Conservation (phyloP, 108 stramenopile species). For the Nitzschia sp. region DNA sequence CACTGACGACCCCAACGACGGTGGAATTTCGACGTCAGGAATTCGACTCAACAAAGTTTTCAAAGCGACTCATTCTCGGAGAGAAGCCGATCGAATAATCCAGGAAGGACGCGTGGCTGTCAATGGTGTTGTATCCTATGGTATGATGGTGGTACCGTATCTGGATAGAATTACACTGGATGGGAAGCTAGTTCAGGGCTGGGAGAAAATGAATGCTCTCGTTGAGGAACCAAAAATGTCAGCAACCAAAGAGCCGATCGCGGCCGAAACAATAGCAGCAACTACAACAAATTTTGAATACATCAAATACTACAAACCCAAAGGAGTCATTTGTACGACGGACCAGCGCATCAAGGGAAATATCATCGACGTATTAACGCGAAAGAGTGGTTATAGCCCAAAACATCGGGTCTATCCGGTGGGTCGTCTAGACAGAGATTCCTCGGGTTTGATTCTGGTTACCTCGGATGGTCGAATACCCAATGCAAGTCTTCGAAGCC, state of each 20-base stretch:
- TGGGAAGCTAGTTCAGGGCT: constrained; percentile 55
- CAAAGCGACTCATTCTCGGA: constrained; percentile 72
- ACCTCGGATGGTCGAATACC: constrained; percentile 80
- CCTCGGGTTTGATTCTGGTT: constrained; percentile 69
- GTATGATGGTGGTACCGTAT: constrained; percentile 57
- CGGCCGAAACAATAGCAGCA: not conserved
- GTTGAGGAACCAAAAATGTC: not conserved
- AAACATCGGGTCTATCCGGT: constrained; percentile 77
- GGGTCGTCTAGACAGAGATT: constrained; percentile 80
- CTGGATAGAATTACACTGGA: constrained; percentile 61
- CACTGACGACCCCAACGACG: no score
- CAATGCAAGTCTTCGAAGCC: constrained; percentile 59
- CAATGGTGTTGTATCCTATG: constrained; percentile 53
- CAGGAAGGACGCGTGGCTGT: constrained; percentile 61
- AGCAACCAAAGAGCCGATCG: constrained; percentile 11
- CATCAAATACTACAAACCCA: constrained; percentile 82
- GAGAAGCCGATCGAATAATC: constrained; percentile 73
- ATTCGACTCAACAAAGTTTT: constrained; percentile 84
- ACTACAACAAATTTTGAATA: constrained; percentile 46
- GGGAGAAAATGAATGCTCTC: constrained; percentile 63
- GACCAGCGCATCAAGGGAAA: constrained; percentile 57
- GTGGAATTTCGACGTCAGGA: not conserved
- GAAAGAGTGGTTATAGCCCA: constrained; percentile 37
- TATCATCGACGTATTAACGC: constrained; percentile 54
- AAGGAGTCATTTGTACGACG: constrained; percentile 78